A percentile compares a stretch with the other conserved stretches of the same genome.
These are phyloP conservation scores for Mycena latifolia DNA, from an alignment of 768 basidiomycete species.

Conservation along the genomic window DNA sequence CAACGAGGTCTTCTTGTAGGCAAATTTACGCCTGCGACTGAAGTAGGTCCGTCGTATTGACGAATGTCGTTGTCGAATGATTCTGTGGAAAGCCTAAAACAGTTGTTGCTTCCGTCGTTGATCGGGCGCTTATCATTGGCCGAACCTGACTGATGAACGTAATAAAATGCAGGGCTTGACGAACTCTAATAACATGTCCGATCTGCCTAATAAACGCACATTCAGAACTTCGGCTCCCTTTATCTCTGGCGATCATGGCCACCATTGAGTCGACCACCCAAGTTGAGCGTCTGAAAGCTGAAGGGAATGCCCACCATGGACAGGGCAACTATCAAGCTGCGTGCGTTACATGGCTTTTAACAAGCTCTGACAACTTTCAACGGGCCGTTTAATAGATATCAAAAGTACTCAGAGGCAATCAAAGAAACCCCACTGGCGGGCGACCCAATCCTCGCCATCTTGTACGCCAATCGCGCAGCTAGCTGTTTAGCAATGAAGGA, in stretches of 20 bases:
- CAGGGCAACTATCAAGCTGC: slow-evolving; percentile 50
- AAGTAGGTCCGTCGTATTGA: no score
- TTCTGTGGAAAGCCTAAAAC: no score
- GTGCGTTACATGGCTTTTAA: background rate
- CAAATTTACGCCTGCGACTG: no score
- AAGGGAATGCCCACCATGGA: slow-evolving; percentile 55
- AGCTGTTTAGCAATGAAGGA: slow-evolving; percentile 50
- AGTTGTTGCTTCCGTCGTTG: no score
- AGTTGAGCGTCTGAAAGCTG: slow-evolving; percentile 49
- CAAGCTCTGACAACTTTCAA: no score
- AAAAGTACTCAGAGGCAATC: slow-evolving; percentile 59
- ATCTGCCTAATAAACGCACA: background rate
- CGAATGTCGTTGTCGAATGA: no score
- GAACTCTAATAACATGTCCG: background rate
- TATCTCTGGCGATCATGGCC: slow-evolving; percentile 16
- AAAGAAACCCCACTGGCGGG: slow-evolving; percentile 47
- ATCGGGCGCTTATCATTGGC: no score
- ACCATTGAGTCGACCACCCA: slow-evolving; percentile 11
- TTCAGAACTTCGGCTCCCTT: background rate
- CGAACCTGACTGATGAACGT: no score
- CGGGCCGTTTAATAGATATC: slow-evolving; percentile 30
- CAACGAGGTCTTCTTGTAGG: no score
- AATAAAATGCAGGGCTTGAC: no score
- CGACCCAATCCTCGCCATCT: slow-evolving; percentile 55
- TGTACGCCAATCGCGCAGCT: slow-evolving; percentile 62